Percentiles rank a stretch among this genome's conserved stretches.
These are phyloP conservation scores for Phytophthora ramorum DNA, from an alignment of 352 stramenopile species.

Conservation along the genomic window DNA sequence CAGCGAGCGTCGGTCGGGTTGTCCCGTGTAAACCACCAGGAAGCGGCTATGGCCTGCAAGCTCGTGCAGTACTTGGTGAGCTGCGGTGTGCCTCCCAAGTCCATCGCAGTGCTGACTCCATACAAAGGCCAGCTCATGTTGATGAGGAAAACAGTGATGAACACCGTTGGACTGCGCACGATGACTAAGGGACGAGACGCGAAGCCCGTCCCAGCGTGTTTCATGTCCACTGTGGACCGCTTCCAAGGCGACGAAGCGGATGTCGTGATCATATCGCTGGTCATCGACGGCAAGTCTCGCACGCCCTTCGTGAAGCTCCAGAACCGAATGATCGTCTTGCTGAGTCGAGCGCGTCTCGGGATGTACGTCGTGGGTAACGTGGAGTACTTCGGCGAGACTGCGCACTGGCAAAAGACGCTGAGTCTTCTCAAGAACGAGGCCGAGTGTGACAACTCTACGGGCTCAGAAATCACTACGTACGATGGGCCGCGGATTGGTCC, in stretches of 20 bases:
- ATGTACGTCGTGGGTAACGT: conserved; percentile 89
- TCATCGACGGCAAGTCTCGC: conserved; percentile 90
- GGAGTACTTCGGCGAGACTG: conserved; percentile 78
- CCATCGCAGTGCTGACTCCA: conserved; percentile 88
- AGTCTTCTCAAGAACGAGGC: conserved; percentile 51
- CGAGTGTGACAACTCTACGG: conserved; percentile 45
- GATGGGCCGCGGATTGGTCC: conserved; percentile 53
- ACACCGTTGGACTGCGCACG: conserved; percentile 38
- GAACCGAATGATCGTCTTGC: conserved; percentile 91
- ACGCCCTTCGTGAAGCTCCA: conserved; percentile 89
- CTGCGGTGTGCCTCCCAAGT: conserved; percentile 73
- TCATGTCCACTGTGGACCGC: conserved; percentile 87
- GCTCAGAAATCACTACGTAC: conserved; percentile 47
- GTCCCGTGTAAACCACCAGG: conserved; percentile 73
- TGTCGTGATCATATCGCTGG: conserved; percentile 87
- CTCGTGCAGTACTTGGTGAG: conserved; percentile 80
- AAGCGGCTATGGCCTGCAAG: conserved; percentile 83
- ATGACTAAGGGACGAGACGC: conserved; percentile 31
- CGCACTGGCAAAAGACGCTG: conserved; percentile 84
- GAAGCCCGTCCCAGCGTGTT: conserved; percentile 48
- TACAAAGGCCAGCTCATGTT: conserved; percentile 92
- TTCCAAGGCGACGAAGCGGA: conserved; percentile 92
- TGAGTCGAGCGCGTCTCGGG: conserved; percentile 84
- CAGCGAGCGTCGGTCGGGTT: conserved; percentile 72
- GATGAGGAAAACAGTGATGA: conserved; percentile 79